A percentile compares a stretch with the other conserved stretches of the same genome.
These are phyloP conservation scores for Strigomonas culicis DNA, from an alignment of 208 protist genomes.

Conservation along the genomic window DNA sequence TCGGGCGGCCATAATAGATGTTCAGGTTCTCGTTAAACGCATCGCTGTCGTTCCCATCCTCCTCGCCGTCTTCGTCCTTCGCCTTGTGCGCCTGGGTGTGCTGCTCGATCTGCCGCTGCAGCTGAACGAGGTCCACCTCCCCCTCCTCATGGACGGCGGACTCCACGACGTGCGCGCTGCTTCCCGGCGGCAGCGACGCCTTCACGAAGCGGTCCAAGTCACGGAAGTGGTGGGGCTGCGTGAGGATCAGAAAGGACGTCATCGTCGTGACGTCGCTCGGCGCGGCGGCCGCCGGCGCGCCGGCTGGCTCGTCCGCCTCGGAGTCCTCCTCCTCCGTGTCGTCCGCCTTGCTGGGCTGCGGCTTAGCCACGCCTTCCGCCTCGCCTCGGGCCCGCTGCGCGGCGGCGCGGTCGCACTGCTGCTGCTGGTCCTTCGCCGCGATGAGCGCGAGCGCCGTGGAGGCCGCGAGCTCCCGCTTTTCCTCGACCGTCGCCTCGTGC, in stretches of 20 bases:
- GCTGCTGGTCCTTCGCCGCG: no score
- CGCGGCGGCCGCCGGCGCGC: not conserved
- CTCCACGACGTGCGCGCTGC: constrained; percentile 73
- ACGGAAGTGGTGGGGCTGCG: constrained; percentile 73
- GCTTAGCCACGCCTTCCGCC: no score
- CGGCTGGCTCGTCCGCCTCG: no score
- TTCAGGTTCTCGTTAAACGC: no score
- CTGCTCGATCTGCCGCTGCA: constrained; percentile 9
- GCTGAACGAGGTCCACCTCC: constrained; percentile 19
- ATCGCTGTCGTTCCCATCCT: not conserved
- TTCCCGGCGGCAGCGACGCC: constrained; percentile 46
- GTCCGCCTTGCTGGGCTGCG: no score
- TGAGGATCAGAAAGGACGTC: constrained; percentile 48
- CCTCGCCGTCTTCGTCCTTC: constrained; percentile 16
- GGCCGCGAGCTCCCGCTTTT: constrained; percentile 13
- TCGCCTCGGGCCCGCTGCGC: no score
- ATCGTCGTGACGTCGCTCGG: not conserved
- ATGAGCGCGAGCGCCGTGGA: not conserved
- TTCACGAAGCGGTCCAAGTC: constrained; percentile 75
- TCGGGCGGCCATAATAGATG: not conserved
- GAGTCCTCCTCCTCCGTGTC: constrained; percentile 9
- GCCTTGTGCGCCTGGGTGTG: not conserved
- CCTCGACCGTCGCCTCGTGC: constrained; percentile 46
- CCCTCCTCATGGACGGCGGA: constrained; percentile 51
- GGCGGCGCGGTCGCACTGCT: no score